A percentile compares a stretch with the other conserved stretches of the same genome.
phyloP scores from a whole-genome alignment of 495 filamentous ascomycete genomes.

The Tuber aestivum region DNA sequence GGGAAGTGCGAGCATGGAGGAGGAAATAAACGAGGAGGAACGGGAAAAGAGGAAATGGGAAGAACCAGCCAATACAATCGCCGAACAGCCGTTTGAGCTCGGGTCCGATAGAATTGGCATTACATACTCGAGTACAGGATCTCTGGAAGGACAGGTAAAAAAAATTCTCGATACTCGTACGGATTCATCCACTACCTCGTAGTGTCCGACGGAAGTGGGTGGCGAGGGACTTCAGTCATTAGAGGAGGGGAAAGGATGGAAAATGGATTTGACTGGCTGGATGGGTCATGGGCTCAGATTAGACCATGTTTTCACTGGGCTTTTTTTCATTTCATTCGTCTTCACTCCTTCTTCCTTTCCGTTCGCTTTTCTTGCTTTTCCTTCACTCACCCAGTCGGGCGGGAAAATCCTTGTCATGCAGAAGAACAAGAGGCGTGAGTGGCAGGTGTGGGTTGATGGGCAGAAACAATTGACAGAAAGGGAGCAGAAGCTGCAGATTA shows the following conservation, averaged over 20 bases:
- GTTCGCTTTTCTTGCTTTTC: background rate
- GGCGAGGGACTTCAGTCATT: background rate
- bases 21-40: background rate
- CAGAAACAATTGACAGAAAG: background rate
- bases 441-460: background rate
- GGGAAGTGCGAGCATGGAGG: background rate
- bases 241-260: background rate
- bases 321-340: background rate
- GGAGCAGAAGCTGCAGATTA: background rate
- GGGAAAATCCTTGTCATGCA: slow-evolving; percentile 5
- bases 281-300: background rate
- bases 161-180: background rate
- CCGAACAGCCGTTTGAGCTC: background rate
- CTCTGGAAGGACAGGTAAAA: background rate
- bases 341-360: background rate
- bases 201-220: background rate
- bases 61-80: background rate
- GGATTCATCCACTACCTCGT: background rate
- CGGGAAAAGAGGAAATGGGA: background rate
- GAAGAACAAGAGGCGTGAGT: background rate
- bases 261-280: background rate
- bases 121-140: background rate
- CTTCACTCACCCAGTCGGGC: background rate
- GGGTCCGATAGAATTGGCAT: background rate
- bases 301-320: background rate